Evolutionary conservation across 2,329 filamentous ascomycete genomes (phyloP), one percentile per base, ranked within the genome.

Genomic region (Exophiala aquamarina): DNA sequence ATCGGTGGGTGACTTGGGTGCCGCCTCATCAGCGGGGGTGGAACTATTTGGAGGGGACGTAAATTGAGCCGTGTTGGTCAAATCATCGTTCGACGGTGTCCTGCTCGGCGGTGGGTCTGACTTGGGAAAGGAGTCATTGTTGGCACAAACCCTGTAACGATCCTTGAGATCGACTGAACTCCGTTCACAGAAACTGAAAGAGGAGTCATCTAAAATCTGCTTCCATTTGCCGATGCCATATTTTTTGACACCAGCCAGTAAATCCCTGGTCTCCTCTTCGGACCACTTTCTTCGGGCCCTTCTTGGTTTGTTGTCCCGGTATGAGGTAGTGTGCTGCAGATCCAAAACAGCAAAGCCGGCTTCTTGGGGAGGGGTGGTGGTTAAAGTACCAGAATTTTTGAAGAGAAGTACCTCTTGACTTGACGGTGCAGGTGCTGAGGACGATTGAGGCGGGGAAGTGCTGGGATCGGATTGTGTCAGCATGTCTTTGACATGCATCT

Each of bases 191-290:
- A 85, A 84, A 3, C 66, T 67, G 48, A 79, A 77, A 26, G 81
- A 77, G 13, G 75, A 63, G 54, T 78, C 76, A 3, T 77, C 69
- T 19, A 83, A 61, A 14, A 85, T 84, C 54, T 75, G 76, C 46
- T 81, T 84, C 82, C 82, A 85, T 52, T 74, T 82, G 3, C 82
- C 82, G 50, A 83, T 78, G 2, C 81, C 82, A 57, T 79, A 82
- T 52, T 73, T 76, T 29, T 76, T 71, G 7, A 83, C 81, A 0
- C 82, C 82, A 47, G 73, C 68, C 10, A 84, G 66, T 19, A 85
- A 62, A 53, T 77, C 70, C 20, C 69, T 70, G 1, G 81, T 84
- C 62, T 85, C 82, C 52, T 80, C 69, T n/a, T 82, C 75, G 1
- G 76, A 77, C 82, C 82, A 85, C 55, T 66, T 72, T 45, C 69